These are phyloP conservation scores for Botrytis sinoallii DNA, from an alignment of 2,329 filamentous ascomycete species.

Conservation along the genomic window DNA sequence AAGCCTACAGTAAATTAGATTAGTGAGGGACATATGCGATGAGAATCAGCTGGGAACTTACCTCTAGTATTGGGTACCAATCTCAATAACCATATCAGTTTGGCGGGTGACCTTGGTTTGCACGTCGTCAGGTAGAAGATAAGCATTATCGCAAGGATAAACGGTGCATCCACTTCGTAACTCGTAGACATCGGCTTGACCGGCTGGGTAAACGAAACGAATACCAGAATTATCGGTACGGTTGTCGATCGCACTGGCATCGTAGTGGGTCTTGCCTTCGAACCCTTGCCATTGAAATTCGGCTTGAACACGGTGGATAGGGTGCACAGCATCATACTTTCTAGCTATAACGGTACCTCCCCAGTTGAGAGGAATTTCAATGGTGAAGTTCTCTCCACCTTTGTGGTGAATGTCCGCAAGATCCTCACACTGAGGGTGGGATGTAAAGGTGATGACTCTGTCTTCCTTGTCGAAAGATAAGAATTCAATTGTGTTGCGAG, in stretches of 20 bases:
- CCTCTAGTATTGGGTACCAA: background rate
- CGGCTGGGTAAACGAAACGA: background rate
- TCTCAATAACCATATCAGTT: background rate
- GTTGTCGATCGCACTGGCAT: constrained; percentile 9
- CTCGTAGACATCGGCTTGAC: background rate
- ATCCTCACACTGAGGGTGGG: background rate
- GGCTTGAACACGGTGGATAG: background rate
- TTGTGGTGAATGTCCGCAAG: background rate
- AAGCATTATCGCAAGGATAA: background rate
- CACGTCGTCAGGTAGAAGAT: accelerated
- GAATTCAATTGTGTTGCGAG: background rate
- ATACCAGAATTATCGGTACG: constrained; percentile 8
- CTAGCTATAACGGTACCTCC: background rate
- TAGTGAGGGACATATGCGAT: background rate
- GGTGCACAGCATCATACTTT: background rate
- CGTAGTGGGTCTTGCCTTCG: background rate
- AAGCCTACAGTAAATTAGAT: background rate
- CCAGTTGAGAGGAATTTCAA: background rate
- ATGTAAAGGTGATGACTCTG: background rate
- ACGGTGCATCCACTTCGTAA: background rate
- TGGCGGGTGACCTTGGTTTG: background rate
- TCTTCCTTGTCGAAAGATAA: background rate
- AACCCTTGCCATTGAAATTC: constrained; percentile 1
- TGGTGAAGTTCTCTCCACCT: background rate
- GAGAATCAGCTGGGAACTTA: background rate